Base-by-base conservation (phyloP, 2,329 filamentous ascomycete species). In the Cytospora piceicola region DNA sequence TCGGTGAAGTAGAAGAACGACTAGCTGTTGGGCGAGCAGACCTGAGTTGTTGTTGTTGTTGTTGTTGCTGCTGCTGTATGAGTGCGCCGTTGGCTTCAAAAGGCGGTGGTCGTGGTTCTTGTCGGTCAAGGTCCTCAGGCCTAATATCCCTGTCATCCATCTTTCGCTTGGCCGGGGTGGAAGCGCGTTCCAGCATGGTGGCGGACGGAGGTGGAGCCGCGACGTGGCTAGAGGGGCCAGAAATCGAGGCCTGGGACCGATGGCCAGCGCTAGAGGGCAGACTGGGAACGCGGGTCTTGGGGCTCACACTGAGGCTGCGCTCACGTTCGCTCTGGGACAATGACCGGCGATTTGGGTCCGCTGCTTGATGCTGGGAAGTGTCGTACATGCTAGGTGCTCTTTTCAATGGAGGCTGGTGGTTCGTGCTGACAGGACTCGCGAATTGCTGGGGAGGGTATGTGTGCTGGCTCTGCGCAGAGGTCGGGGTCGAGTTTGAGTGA, bases 301-400 rank as follows among this genome's bases (percentile, higher is more conserved):
- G 92, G 74, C 91, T 94, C 59, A 94, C 87, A 73, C 90, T 94
- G 61, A 90, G 76, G 74, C 89, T 92, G 58, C 85, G 81, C 68
- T 91, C 90, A 72, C 90, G 85, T 63, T 92, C 89, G 69, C 83
- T 83, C 58, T 83, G 82, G 53, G 84, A 83, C 65, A 83, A 80
- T 53, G 83, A 81, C 73, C 85, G 77, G 75, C 79, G 79, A 68
- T 81, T 80, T 53, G 77, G 75, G 68, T 82, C 80, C 49, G 75
- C 72, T 15, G 55, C 30, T 34, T 66, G 60, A 15, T 66, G 56
- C 8, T 72, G 74, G 42, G 63, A 54, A 39, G 78, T 77, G 60
- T 83, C 82, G 75, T 83, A 81, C 58, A 77, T 74, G 69, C 77
- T 77, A 32, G 76, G 75, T 52, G 79, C 75, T 72, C 80, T 77